These are phyloP conservation scores for Cladorrhinum sp. DNA, from an alignment of 2,329 filamentous ascomycete species.

Conservation along the genomic window DNA sequence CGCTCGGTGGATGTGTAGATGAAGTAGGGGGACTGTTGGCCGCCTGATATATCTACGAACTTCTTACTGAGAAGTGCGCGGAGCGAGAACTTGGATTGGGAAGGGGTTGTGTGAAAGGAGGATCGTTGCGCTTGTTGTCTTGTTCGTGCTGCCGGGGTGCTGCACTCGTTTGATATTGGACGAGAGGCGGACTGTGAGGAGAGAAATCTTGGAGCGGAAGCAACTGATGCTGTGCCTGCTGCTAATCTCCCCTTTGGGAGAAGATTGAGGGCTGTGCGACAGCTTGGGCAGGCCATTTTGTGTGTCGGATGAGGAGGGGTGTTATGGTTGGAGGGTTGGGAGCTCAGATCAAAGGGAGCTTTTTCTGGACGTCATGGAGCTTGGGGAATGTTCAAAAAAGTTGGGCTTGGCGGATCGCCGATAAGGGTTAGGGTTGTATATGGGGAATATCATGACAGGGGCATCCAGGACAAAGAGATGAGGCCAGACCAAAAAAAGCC, in stretches of 20 bases:
- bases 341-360: background rate
- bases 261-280: slow-evolving; percentile 43
- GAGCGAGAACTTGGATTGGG: slow-evolving; percentile 7
- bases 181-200: slow-evolving; percentile 4
- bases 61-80: slow-evolving; percentile 7
- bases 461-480: background rate
- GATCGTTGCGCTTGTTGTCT: slow-evolving; percentile 6
- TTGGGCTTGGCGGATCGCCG: slow-evolving; percentile 15
- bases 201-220: background rate
- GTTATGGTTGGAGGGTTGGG: background rate
- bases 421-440: slow-evolving; percentile 25
- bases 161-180: no score
- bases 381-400: slow-evolving; percentile 13
- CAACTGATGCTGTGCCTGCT: background rate
- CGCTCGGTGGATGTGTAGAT: slow-evolving; percentile 76
- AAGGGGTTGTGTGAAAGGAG: slow-evolving; percentile 17
- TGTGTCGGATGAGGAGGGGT: background rate
- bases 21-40: slow-evolving; percentile 56
- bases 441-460: background rate
- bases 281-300: slow-evolving; percentile 50
- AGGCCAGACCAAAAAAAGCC: background rate
- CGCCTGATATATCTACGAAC: slow-evolving; percentile 4
- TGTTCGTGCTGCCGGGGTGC: background rate
- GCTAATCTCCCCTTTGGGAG: slow-evolving; percentile 35
- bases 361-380: background rate